Base-by-base conservation (phyloP, 257 asterid species). In the Catharanthus roseus region DNA sequence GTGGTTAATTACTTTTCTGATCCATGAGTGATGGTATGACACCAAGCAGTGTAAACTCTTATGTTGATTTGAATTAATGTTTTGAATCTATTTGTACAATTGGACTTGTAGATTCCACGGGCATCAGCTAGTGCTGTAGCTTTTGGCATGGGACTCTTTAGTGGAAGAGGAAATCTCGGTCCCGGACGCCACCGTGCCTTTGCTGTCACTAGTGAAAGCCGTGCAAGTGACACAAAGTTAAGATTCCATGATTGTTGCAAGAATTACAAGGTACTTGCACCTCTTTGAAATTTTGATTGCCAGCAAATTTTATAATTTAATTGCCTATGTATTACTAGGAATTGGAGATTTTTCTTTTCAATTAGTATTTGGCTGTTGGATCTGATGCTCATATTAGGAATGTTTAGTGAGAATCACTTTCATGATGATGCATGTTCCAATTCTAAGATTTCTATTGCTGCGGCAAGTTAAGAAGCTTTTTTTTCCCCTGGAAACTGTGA, bases 41-140 rank as follows among this genome's bases (percentile, higher is more conserved):
- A 47, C 55, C 44, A 29, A 67, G 41, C 53, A 26, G 38, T 31
- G 38, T 54, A 29, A 15, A 26, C 29, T 53, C 65, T 58, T 2
- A 6, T 61, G 41, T 61, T 29, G 34, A n/a, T 6, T 19, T 42
- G 34, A n/a, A 11, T 19, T 42, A 0, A 41, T 19, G 69, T 76
- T 71, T 33, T 36, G 45, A 10, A 67, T 47, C 16, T 67, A 6
- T 72, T 50, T 28, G 33, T 51, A 54, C 23, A 26, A 69, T 18
- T 56, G 42, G 10, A 12, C 65, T 36, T 76, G 56, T 77, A 95
- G 97, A 81, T 95, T 75, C 71, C 96, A 60, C 96, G 97, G 80
- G 96, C 99, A 65, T 91, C 99, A 54, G 93, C 97, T 65, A 95
- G 99, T 79, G 97, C 96, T 53, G 97, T 91, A 74, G 93, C 99